Evolutionary conservation across 352 stramenopile species (phyloP), one percentile per base, ranked within the genome.

Genomic region (Aphanomyces astaci): DNA sequence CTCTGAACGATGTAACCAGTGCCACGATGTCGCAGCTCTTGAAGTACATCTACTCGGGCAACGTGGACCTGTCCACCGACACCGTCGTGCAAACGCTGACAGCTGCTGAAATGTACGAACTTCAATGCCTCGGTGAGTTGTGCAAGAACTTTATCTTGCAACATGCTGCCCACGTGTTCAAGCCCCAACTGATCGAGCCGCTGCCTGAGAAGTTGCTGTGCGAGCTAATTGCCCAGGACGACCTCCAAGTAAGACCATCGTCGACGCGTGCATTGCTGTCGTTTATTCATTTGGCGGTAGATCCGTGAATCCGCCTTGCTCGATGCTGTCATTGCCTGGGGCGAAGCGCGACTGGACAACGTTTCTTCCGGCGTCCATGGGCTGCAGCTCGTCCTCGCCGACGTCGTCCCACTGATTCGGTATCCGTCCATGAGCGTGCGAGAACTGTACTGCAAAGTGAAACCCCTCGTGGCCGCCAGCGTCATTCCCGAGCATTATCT

Each of bases 401-500:
- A 93, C 46, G 76, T 92, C 52, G 90, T 93, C 83, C 79, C 92
- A 71, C 82, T 86, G 54, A 80, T 95, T 52, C 84, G 86, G 30
- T 95, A 92, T 64, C 80, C 84, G 10, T 92, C 84, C 0, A 95
- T 95, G 86, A 95, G 83, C 48, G 86, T 95, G 45, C 87, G 82
- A 31, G 84, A 91, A 63, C 62, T 95, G 9, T 92, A 94, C 48
- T 82, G 86, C 40, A 94, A 92, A 84, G 86, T 94, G 33, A 81
- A 80, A 2, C 82, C 83, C 2, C 77, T 94, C 1, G 84, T 92
- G 17, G 74, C 75, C 19, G 76, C 89, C 27, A 75, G 76, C 11
- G 72, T 91, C 2, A 88, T 95, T 33, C 79, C 73, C 19, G 84
- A 93, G 63, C 64, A 78, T 24, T 71, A 92, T 28, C 72, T 95